Base-by-base conservation (phyloP, 768 basidiomycete species). In the Saitozyma podzolica region DNA sequence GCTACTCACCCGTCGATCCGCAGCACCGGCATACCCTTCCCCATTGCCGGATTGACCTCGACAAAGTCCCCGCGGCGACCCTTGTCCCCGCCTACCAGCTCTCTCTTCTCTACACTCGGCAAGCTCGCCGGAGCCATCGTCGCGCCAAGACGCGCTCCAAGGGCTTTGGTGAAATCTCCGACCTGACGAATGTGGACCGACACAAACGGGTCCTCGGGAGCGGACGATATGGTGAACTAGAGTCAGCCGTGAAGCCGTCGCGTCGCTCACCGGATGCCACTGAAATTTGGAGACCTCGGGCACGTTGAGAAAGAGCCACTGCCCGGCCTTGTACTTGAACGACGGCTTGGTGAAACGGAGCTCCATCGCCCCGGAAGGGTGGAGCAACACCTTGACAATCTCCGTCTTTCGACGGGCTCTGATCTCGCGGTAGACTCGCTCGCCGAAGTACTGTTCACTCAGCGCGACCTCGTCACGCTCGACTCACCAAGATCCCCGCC, bases 181-280 rank as follows among this genome's bases (percentile, higher is more conserved):
- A 90, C 92, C 83, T 95, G 92, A 77, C 92, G 90, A 72, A 97
- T 89, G 78, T 96, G 93, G 56, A 95, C 80, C 29, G 91, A 92
- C 50, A 96, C 85, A 76, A 91, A 95, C 2, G 92, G 89, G 72
- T 96, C 94, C 69, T 93, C 91, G 3, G 93, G 93, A 13, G 93
- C 91, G 45, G 92, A 94, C 0, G 92, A 92, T 81, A 94, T 94
- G 45, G 92, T 93, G 81, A 95, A 94, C 89, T 92, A 71, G 19
- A 9, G 37, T n/a, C 29, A 29, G 29, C 29, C 29, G 29, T 53
- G 49, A 40, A 42, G 19, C 63, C 3, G 49, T 50, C n/a, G 14
- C 40, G 9, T 37, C n/a, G 84, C 89, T 72, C 69, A 93, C 92
- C n/a, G 94, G 93, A 80, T 95, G 93, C 92, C 92, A 97, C 77